These are phyloP conservation scores for Cladobotryum mycophilum DNA, from an alignment of 2,329 filamentous ascomycete species.

Conservation along the genomic window DNA sequence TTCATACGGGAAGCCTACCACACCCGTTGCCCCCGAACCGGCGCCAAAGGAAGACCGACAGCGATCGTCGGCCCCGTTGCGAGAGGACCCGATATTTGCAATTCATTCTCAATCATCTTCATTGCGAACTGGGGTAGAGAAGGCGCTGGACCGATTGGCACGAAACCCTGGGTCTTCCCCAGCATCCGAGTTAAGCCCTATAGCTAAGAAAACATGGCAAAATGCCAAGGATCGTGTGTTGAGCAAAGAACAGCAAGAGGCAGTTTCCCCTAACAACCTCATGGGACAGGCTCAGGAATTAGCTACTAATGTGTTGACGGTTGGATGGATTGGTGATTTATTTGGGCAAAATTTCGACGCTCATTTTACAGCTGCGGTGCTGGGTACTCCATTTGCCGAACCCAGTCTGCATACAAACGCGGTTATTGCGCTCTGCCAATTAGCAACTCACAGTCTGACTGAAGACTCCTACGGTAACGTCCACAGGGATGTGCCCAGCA, in stretches of 20 bases:
- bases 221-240: slow-evolving; percentile 43
- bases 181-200: slow-evolving; percentile 42
- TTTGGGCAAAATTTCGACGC: slow-evolving; percentile 66
- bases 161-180: slow-evolving; percentile 44
- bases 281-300: slow-evolving; percentile 42
- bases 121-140: slow-evolving; percentile 40
- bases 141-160: slow-evolving; percentile 37
- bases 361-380: slow-evolving; percentile 58
- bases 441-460: slow-evolving; percentile 65
- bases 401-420: slow-evolving; percentile 64
- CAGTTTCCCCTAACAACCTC: slow-evolving; percentile 44
- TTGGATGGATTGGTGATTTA: slow-evolving; percentile 54
- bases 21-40: slow-evolving; percentile 26
- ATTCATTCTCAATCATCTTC: slow-evolving; percentile 30
- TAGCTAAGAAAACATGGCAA: slow-evolving; percentile 44
- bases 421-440: slow-evolving; percentile 58
- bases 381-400: slow-evolving; percentile 69
- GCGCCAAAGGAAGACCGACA: slow-evolving; percentile 25
- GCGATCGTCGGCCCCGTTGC: slow-evolving; percentile 35
- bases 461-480: slow-evolving; percentile 85
- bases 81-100: slow-evolving; percentile 40
- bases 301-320: slow-evolving; percentile 37
- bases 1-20: slow-evolving; percentile 44
- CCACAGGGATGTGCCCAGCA: slow-evolving; percentile 68
- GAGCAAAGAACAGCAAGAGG: slow-evolving; percentile 48